These are phyloP conservation scores for Chalciporus sphaerocephalus DNA, from an alignment of 768 basidiomycete genomes.

Conservation along the genomic window DNA sequence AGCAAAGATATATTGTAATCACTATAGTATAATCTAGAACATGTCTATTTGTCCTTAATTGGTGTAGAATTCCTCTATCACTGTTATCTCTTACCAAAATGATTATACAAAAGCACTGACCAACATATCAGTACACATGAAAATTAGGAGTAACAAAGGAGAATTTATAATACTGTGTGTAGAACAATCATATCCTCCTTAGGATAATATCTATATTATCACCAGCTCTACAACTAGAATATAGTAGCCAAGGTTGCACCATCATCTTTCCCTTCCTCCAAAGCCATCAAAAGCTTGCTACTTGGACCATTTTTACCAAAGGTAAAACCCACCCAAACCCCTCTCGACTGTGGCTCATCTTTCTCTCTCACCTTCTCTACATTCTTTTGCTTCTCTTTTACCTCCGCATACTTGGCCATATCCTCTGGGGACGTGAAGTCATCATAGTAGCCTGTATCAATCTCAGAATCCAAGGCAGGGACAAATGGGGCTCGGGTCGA, in stretches of 20 bases:
- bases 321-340: constrained; percentile 90
- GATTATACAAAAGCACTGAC: no score
- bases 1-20: no score
- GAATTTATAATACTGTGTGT: no score
- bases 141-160: no score
- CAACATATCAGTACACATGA: no score
- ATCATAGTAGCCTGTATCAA: constrained; percentile 94
- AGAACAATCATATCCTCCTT: no score
- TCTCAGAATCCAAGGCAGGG: constrained; percentile 88
- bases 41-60: no score
- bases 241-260: constrained; percentile 53
- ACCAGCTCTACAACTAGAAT: no score
- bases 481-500: constrained; percentile 82
- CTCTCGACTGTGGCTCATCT: constrained; percentile 64
- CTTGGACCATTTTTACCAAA: constrained; percentile 85
- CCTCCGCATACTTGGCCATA: constrained; percentile 99
- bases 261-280: constrained; percentile 41
- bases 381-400: constrained; percentile 93
- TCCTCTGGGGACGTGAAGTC: constrained; percentile 86
- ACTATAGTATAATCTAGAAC: no score
- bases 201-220: no score
- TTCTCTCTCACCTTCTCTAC: constrained; percentile 90
- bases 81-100: no score
- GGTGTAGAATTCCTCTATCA: no score
- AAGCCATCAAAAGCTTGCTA: constrained; percentile 23